Evolutionary conservation across 2,329 filamentous ascomycete genomes (phyloP).

Genomic region (Graphilbum fragrans): DNA sequence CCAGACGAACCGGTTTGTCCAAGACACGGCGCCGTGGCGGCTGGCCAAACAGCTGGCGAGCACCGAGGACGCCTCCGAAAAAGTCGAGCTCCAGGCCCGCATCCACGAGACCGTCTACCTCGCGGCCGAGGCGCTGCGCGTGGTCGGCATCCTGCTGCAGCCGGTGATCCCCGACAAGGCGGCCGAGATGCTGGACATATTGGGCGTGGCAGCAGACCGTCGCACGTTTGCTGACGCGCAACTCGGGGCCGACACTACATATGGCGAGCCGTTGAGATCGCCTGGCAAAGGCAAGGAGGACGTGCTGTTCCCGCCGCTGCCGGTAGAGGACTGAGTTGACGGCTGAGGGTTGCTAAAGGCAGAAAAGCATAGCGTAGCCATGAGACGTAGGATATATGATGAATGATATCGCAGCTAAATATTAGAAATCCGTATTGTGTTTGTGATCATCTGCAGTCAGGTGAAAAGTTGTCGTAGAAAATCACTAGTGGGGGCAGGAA

Average conservation of each 20-base stretch:
- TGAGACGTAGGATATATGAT: too few relatives aligned
- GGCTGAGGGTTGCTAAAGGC: conserved; percentile 9
- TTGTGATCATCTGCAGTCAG: too few relatives aligned
- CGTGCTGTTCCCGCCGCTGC: conserved; percentile 39
- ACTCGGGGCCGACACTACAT: conserved; percentile 53
- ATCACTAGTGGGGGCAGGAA: too few relatives aligned
- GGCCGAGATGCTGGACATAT: conserved; percentile 56
- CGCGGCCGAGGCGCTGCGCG: conserved; percentile 62
- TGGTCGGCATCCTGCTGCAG: conserved; percentile 74
- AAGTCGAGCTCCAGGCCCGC: conserved; percentile 12
- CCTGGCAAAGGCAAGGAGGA: conserved; percentile 24
- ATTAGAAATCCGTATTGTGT: too few relatives aligned
- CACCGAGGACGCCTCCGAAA: conserved; percentile 18
- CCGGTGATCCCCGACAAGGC: conserved; percentile 83
- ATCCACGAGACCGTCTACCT: conserved; percentile 56
- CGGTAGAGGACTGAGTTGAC: conserved; percentile 23
- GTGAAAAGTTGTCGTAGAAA: too few relatives aligned
- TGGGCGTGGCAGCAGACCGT: conserved; percentile 55
- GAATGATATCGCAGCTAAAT: too few relatives aligned
- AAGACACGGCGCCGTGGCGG: conserved; percentile 56
- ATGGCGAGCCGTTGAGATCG: conserved; percentile 40
- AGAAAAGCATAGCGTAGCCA: not conserved
- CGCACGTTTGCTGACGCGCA: conserved; percentile 51
- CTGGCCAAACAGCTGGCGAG: conserved; percentile 54
- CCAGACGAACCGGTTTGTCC: conserved; percentile 58